Conservation (phyloP, 305 asterid genomes). For the Solanum hybrid region DNA sequence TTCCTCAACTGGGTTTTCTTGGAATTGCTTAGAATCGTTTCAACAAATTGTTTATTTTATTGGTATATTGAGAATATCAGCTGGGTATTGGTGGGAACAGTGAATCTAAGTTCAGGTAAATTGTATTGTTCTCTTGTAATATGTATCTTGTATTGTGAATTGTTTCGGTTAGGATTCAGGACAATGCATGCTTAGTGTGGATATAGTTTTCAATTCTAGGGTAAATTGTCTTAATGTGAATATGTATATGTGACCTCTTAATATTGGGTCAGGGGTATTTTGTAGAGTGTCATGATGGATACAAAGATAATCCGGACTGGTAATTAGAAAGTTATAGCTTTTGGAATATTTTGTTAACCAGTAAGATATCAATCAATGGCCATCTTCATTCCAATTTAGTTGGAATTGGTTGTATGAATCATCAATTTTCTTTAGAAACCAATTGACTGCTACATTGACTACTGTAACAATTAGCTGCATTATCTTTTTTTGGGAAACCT, state of each 20-base stretch:
- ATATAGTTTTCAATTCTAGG: background rate
- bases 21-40: background rate
- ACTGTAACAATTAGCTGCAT: background rate
- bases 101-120: slow-evolving; percentile 1
- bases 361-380: background rate
- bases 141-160: background rate
- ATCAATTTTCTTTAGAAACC: background rate
- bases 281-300: background rate
- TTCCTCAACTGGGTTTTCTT: background rate
- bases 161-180: background rate
- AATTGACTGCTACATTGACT: background rate
- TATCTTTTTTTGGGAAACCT: background rate
- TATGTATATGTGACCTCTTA: background rate
- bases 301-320: background rate
- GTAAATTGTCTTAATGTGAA: background rate
- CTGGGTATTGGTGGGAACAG: slow-evolving; percentile 4
- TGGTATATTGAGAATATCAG: background rate
- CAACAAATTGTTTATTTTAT: background rate
- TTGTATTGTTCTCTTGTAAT: background rate
- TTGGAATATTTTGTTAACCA: background rate
- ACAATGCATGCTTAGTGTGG: background rate
- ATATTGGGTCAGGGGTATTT: background rate
- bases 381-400: background rate
- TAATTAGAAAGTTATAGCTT: background rate
- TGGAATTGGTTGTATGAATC: background rate